Percentiles rank a stretch among this genome's conserved stretches.
Conservation (phyloP, 352 stramenopile genomes). For the Globisporangium mamillatum region DNA sequence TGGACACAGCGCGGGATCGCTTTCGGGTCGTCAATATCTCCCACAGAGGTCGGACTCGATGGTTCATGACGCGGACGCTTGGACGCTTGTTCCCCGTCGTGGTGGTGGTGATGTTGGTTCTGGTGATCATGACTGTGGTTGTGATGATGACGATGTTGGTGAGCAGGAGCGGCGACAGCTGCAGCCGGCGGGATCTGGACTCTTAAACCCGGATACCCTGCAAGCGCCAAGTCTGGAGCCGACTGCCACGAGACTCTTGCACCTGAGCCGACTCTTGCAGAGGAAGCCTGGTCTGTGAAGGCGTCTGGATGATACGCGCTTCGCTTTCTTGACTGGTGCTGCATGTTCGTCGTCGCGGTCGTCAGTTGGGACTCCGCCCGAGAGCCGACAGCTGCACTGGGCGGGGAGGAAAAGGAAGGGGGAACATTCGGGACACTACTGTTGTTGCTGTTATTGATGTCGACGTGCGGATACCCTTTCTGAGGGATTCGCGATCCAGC, state of each 20-base stretch:
- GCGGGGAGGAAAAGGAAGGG: conserved; percentile 15
- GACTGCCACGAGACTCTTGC: conserved; percentile 2
- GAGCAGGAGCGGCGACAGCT: conserved; percentile 10
- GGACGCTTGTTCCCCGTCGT: background rate
- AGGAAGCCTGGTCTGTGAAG: background rate
- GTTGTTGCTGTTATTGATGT: background rate
- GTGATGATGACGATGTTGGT: background rate
- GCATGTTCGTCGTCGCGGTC: background rate
- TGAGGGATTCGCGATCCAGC: conserved; percentile 8
- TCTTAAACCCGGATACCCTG: conserved; percentile 1
- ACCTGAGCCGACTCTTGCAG: background rate
- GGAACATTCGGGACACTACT: conserved; percentile 14
- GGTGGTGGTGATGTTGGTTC: conserved; percentile 16
- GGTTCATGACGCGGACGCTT: conserved; percentile 40
- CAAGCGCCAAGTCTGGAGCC: background rate
- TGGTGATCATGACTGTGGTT: conserved; percentile 14
- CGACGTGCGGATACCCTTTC: background rate
- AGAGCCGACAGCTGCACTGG: background rate
- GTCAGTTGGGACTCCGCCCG: conserved; percentile 8
- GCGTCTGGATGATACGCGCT: background rate
- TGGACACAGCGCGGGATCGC: conserved; percentile 18
- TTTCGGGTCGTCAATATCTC: conserved; percentile 31
- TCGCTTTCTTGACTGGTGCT: conserved; percentile 1
- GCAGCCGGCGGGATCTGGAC: conserved; percentile 13
- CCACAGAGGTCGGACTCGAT: conserved; percentile 44